Evolutionary conservation across 2,329 filamentous ascomycete genomes (phyloP), one percentile per base, ranked within the genome.

Genomic region (Alternaria sp.): DNA sequence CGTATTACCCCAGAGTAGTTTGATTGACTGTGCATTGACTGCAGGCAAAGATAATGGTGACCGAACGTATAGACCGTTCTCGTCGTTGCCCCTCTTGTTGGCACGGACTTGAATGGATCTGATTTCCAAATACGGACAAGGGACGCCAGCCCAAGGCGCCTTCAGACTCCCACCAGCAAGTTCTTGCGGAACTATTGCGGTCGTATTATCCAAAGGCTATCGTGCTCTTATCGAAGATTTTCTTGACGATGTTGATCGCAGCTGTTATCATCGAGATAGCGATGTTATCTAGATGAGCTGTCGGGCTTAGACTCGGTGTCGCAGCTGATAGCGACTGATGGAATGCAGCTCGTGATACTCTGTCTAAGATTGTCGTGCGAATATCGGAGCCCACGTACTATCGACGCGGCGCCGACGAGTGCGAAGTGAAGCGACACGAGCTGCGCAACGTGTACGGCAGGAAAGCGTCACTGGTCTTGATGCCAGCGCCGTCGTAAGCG

Each of bases 81-180:
- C 57, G 65, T 66, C 61, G 36, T 54, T 67, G 62, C 69, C 69
- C 70, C 70, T 71, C 70, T 62, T 62, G 57, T 58, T 67, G 62
- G 71, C 68, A 71, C 68, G 67, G 67, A 63, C 69, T 67, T 56
- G 57, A 50, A 68, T 73, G 71, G 71, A 72, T 73, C 63, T 59
- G 64, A 72, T 73, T 66, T 72, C 71, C 71, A 53, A 65, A 69
- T 70, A 58, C 63, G 71, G 71, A 68, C 64, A 71, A 68, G 55
- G 43, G 64, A 71, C 60, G 62, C 65, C 62, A 68, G 56, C 57
- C 63, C 50, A 65, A 65, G 63, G 52, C 59, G 60, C 57, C 54
- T 59, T 63, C 60, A 63, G 53, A 63, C 64, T 68, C 51, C 54
- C 64, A 64, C 62, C 68, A 65, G 51, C 55, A 59, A 55, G 43